Evolutionary conservation across 2,329 filamentous ascomycete species (phyloP).

Genomic region (Penicillium sp.): DNA sequence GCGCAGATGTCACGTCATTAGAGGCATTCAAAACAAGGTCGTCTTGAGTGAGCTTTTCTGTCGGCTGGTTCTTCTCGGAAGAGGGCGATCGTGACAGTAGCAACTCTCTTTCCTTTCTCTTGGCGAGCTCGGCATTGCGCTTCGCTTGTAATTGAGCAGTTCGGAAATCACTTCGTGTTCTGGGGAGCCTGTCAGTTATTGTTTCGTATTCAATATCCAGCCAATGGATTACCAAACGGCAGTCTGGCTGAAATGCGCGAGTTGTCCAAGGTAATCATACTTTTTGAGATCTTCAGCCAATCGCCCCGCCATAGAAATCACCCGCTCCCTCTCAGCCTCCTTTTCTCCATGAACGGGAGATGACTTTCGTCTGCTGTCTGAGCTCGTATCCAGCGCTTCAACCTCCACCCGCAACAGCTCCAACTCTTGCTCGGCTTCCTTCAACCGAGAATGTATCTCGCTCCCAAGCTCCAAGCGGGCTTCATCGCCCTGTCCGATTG

Average conservation of each 20-base stretch:
- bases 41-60: slow-evolving; percentile 63
- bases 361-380: slow-evolving; percentile 32
- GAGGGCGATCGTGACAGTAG: slow-evolving; percentile 59
- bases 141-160: slow-evolving; percentile 79
- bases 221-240: neutral
- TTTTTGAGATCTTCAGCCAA: slow-evolving; percentile 68
- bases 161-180: slow-evolving; percentile 68
- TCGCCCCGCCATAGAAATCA: slow-evolving; percentile 66
- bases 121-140: slow-evolving; percentile 69
- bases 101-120: slow-evolving; percentile 72
- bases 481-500: slow-evolving; percentile 63
- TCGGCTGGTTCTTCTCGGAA: slow-evolving; percentile 31
- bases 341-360: slow-evolving; percentile 48
- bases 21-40: slow-evolving; percentile 73
- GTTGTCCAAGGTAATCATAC: slow-evolving; percentile 47
- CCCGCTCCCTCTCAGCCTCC: slow-evolving; percentile 62
- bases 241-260: neutral
- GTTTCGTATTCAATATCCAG: neutral
- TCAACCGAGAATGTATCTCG: slow-evolving; percentile 76
- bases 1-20: slow-evolving; percentile 76
- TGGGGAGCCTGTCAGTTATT: slow-evolving; percentile 27
- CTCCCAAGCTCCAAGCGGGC: slow-evolving; percentile 69
- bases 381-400: slow-evolving; percentile 61
- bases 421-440: slow-evolving; percentile 78
- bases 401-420: slow-evolving; percentile 78